phyloP scores from a whole-genome alignment of 768 basidiomycete species.

The Pilatotrama ljubarskyi region DNA sequence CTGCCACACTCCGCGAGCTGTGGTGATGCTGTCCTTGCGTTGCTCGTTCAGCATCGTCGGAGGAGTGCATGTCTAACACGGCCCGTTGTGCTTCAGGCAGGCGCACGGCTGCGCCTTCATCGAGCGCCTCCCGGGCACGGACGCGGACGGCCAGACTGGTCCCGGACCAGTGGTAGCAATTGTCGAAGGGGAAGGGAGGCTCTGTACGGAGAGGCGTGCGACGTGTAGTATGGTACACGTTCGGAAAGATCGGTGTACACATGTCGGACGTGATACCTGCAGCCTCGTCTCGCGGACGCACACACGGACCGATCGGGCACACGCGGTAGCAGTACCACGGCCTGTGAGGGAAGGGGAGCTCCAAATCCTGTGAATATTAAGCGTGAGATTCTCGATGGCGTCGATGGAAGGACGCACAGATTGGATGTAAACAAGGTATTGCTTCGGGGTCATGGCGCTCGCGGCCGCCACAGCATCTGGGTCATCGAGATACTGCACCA shows the following conservation, averaged over 20 bases:
- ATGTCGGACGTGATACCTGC: neutral
- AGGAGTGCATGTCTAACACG: neutral
- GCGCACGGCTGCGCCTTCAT: neutral
- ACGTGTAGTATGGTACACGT: neutral
- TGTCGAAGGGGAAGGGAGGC: neutral
- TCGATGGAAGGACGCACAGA: neutral
- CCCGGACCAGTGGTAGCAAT: slow-evolving; percentile 10
- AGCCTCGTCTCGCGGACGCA: neutral
- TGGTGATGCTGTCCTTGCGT: no score
- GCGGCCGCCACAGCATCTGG: neutral
- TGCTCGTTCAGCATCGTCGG: neutral
- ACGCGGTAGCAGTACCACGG: neutral
- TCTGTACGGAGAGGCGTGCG: neutral
- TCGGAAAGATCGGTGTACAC: slow-evolving; percentile 1
- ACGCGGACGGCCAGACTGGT: neutral
- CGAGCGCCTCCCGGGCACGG: neutral
- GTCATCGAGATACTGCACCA: slow-evolving; percentile 1
- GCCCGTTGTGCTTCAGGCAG: neutral
- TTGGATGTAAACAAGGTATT: neutral
- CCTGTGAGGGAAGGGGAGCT: neutral
- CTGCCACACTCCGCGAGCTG: neutral
- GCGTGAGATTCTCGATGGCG: neutral
- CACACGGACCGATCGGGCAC: neutral
- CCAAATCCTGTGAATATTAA: neutral
- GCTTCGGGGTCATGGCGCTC: neutral